Conservation (phyloP, 2,329 filamentous ascomycete species). For the Westerdykella aurantiaca region DNA sequence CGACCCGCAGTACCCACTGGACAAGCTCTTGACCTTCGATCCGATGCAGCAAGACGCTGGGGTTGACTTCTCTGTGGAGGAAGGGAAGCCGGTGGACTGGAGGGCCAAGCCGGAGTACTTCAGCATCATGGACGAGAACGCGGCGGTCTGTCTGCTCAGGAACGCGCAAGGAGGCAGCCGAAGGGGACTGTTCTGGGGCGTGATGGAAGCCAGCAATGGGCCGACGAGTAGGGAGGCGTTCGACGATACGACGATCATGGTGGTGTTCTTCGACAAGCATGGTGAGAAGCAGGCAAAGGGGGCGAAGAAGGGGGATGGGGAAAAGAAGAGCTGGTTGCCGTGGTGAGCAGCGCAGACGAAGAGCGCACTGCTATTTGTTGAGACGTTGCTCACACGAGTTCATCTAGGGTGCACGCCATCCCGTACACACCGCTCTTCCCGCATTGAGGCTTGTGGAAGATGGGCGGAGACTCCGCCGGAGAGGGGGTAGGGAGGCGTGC, state of each 20-base stretch:
- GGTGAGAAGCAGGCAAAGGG: slow-evolving; percentile 1
- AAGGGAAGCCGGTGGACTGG: slow-evolving; percentile 37
- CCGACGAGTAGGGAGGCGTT: slow-evolving; percentile 36
- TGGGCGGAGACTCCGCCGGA: no score
- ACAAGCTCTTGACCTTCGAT: slow-evolving; percentile 4
- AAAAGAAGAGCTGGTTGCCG: neutral
- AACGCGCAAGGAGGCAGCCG: slow-evolving; percentile 50
- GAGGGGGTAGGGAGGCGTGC: no score
- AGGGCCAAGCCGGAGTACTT: slow-evolving; percentile 41
- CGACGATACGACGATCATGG: slow-evolving; percentile 50
- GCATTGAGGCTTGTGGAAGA: no score
- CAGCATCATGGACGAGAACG: slow-evolving; percentile 49
- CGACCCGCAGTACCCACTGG: slow-evolving; percentile 11
- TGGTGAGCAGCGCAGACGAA: no score
- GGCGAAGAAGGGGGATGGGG: neutral
- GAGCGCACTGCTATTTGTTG: no score
- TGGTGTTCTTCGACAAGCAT: slow-evolving; percentile 48
- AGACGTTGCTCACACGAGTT: no score
- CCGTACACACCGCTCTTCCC: no score
- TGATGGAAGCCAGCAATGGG: slow-evolving; percentile 27
- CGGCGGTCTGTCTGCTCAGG: slow-evolving; percentile 47
- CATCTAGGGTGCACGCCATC: no score
- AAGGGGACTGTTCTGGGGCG: slow-evolving; percentile 35
- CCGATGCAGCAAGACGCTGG: slow-evolving; percentile 23
- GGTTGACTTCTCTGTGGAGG: slow-evolving; percentile 28